Evolutionary conservation across 768 basidiomycete genomes (phyloP), one percentile per base, ranked within the genome.

Genomic region (Nevesoporus exiguus): DNA sequence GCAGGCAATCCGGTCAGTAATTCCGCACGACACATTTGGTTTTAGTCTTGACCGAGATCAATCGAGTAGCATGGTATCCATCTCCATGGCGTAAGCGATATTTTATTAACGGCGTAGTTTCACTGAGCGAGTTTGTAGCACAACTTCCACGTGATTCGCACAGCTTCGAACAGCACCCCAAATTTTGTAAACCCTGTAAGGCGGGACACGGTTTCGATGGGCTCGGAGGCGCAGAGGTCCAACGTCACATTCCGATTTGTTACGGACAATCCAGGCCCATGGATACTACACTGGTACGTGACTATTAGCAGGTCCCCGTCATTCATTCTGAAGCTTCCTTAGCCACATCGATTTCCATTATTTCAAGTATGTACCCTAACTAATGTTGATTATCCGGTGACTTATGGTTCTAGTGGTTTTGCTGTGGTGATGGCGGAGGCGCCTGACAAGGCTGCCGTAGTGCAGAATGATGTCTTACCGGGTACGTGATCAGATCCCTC

Each of bases 261-360:
- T 24, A 84, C 85, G 3, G 79, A 88, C 61, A 88, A 88, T 66
- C 77, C 84, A 4, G 86, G 86, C 11, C 79, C 80, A 3, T 85
- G 83, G 80, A 71, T 79, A 58, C 55, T 79, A 29, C 79, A 79
- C 57, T 79, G 70, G 70, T 66, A 34, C 49, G 62, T 34, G 46
- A 9, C 19, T 9, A 13, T 39, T 41, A 19, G 14, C 13, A 30
- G 10, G 30, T 48, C 25, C 22, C 42, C 5, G 21, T 22, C 39
- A 3, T 25, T 9, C 14, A 14, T 10, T 19, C 51, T 59, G 49
- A 60, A 29, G 2, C 3, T 49, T 57, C 4, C 31, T 34, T 25
- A 71, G 70, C 51, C 68, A 70, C 47, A 66, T 70, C 41, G 70
- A 71, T 51, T 71, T 58, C 36, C 68, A 71, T 55, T 47, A 71